Evolutionary conservation across 441 rosid species (phyloP), one percentile per base, ranked within the genome.

Genomic region (Cnidoscolus chayamansa): DNA sequence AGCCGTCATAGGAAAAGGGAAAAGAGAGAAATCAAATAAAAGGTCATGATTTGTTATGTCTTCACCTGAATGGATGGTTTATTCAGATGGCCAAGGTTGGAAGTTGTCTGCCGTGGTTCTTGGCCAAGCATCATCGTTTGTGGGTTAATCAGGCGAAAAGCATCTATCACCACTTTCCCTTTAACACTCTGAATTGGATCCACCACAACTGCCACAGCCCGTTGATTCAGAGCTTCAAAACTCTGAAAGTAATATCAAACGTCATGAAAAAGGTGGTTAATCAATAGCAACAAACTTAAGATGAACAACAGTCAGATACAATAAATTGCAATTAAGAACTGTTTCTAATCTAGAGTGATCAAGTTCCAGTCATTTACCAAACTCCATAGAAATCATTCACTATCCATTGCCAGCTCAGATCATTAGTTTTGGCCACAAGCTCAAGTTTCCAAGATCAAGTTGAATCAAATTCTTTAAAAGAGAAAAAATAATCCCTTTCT

Each of bases 61-160:
- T 85, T 79, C 68, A 91, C 99, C 82, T 88, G 96, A 79, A 95
- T 95, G 25, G 99, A 95, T 76, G 98, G 98, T 74, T 95, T 95
- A 82, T 92, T 92, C 79, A 92, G 90, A 84, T 92, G 97, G 15
- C 99, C 99, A 63, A 92, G 94, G 84, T 92, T 95, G 13, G 96
- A 95, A 61, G 97, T 95, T 54, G 96, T 95, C 67, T 95, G 97
- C 48, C 97, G 81, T 16, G 98, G 98, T 77, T 95, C 99, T 77
- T 95, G 99, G 76, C 99, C 98, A 81, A 95, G 97, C 99, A 95
- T 95, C 92, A 95, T 95, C 45, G 99, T 95, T 76, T 92, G 99
- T 7, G 98, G 99, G 67, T 92, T 95, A 63, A 95, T 95, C 67
- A 94, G 84, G 32, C 99, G 97, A 78, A 95, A 95, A 15, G 99